Percentiles rank a stretch among this genome's conserved stretches.
phyloP scores from a whole-genome alignment of 2,329 filamentous ascomycete genomes.

The Aspergillus sp. region DNA sequence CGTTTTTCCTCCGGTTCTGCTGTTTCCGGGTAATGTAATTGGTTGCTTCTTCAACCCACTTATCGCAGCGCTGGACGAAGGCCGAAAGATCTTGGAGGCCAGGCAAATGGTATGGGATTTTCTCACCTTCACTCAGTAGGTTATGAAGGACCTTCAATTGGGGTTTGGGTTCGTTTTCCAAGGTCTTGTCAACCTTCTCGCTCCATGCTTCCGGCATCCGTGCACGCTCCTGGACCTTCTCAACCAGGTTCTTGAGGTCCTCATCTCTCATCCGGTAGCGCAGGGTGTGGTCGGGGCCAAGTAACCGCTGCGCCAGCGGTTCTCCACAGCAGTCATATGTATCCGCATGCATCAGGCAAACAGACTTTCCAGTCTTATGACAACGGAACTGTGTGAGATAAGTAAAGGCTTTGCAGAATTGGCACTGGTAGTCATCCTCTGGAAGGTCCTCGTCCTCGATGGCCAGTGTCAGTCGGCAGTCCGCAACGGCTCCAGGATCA shows the following conservation, averaged over 20 bases:
- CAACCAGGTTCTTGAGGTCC: slow-evolving; percentile 62
- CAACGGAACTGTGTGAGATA: slow-evolving; percentile 91
- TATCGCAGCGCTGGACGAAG: slow-evolving; percentile 94
- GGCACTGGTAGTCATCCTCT: slow-evolving; percentile 91
- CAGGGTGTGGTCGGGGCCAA: slow-evolving; percentile 68
- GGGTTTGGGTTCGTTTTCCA: slow-evolving; percentile 80
- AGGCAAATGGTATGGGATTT: slow-evolving; percentile 84
- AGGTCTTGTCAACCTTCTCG: slow-evolving; percentile 78
- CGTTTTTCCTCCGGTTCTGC: slow-evolving; percentile 92
- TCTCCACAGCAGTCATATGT: slow-evolving; percentile 75
- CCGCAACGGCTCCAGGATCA: slow-evolving; percentile 39
- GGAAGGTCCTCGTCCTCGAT: slow-evolving; percentile 71
- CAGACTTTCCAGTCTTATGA: slow-evolving; percentile 71
- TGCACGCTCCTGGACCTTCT: slow-evolving; percentile 82
- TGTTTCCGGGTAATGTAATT: slow-evolving; percentile 97
- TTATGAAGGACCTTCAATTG: slow-evolving; percentile 81
- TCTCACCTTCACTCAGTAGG: slow-evolving; percentile 88
- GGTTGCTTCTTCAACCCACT: slow-evolving; percentile 96
- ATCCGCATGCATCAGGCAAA: slow-evolving; percentile 82
- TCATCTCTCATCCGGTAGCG: slow-evolving; percentile 75
- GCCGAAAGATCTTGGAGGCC: slow-evolving; percentile 77
- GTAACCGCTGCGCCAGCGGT: slow-evolving; percentile 63
- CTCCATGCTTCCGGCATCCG: slow-evolving; percentile 83
- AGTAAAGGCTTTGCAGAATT: slow-evolving; percentile 86
- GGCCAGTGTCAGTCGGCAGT: slow-evolving; percentile 61